These are phyloP conservation scores for Dryadomyces quercus-mongolicae DNA, from an alignment of 2,329 filamentous ascomycete species.

Conservation along the genomic window DNA sequence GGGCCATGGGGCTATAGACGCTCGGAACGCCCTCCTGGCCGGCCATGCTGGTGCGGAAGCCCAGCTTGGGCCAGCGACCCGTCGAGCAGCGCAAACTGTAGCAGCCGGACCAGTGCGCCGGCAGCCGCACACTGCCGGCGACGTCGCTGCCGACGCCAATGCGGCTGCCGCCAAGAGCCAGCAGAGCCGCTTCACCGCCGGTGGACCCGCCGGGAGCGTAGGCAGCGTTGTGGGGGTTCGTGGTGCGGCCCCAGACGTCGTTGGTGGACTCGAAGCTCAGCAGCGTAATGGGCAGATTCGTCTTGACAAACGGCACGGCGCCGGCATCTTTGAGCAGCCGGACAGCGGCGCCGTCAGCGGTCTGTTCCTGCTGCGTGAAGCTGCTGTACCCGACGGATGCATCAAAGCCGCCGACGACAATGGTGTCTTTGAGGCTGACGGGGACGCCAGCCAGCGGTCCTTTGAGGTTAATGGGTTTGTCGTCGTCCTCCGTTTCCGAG, in stretches of 20 bases:
- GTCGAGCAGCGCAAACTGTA: slow-evolving; percentile 81
- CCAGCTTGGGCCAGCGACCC: slow-evolving; percentile 79
- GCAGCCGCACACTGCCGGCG: slow-evolving; percentile 74
- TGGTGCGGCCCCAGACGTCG: slow-evolving; percentile 68
- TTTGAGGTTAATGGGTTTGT: slow-evolving; percentile 53
- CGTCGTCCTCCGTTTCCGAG: slow-evolving; percentile 7
- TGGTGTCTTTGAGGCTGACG: slow-evolving; percentile 69
- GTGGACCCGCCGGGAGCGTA: slow-evolving; percentile 87
- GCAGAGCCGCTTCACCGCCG: slow-evolving; percentile 70
- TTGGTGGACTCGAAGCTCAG: slow-evolving; percentile 74
- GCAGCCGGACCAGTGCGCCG: slow-evolving; percentile 81
- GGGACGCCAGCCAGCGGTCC: slow-evolving; percentile 82
- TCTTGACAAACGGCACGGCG: slow-evolving; percentile 87
- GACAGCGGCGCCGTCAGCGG: slow-evolving; percentile 57
- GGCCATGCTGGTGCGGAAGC: slow-evolving; percentile 76
- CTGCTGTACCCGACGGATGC: slow-evolving; percentile 68
- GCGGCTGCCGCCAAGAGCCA: slow-evolving; percentile 63
- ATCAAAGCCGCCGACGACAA: slow-evolving; percentile 75
- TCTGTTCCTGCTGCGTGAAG: slow-evolving; percentile 54
- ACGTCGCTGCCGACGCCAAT: slow-evolving; percentile 90
- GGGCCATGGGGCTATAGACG: slow-evolving; percentile 86
- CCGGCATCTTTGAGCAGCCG: slow-evolving; percentile 75
- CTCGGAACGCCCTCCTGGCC: slow-evolving; percentile 84
- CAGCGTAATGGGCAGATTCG: slow-evolving; percentile 75
- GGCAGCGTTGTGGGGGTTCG: slow-evolving; percentile 70